Base-by-base conservation (phyloP, 768 basidiomycete species). In the Amanita rubescens region DNA sequence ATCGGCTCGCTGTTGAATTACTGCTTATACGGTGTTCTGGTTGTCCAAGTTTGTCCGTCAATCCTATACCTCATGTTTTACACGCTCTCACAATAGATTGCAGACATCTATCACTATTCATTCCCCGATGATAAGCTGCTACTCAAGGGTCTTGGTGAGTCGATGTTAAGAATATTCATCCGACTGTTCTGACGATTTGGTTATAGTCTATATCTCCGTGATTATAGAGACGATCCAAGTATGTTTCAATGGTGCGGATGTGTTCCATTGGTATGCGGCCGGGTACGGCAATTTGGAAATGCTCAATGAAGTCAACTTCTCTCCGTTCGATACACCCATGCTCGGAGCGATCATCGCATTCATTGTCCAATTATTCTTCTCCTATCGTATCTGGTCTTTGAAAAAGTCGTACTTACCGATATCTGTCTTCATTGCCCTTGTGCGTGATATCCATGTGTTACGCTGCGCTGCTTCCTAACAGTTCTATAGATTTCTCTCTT, bases 381-480 rank as follows among this genome's bases (percentile, higher is more conserved):
- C 57, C 35, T 60, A 58, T 35, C 56, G 59, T 24, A 60, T 60
- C 14, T 60, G 54, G 50, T 33, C 50, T 22, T 41, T 60, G 9
- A 58, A 47, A 8, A 50, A 55, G 30, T 50, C n/a, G 17, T 44
- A 44, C n/a, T 19, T 52, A n/a, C 10, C 32, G 15, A 48, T 56
- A n/a, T 57, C 24, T 50, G 41, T 34, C 25, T n/a, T 52, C 24
- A 52, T 52, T 33, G 1, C 12, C 12, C 20, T 35, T 11, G 49
- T 50, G 9, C 3, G 49, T 35, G 5, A 19, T 17, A 39, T 17
- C 20, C 12, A 8, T 39, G 1, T 19, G 11, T n/a, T 7, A 15
- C 35, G 3, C 5, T 15, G 32, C 14, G 27, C 33, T 3, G 14
- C 19, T 12, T 34, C 30, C 11, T 7, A 49, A 24, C 17, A 6